phyloP scores from a whole-genome alignment of 805 yeast species.

The Blastobotrys parvus region DNA sequence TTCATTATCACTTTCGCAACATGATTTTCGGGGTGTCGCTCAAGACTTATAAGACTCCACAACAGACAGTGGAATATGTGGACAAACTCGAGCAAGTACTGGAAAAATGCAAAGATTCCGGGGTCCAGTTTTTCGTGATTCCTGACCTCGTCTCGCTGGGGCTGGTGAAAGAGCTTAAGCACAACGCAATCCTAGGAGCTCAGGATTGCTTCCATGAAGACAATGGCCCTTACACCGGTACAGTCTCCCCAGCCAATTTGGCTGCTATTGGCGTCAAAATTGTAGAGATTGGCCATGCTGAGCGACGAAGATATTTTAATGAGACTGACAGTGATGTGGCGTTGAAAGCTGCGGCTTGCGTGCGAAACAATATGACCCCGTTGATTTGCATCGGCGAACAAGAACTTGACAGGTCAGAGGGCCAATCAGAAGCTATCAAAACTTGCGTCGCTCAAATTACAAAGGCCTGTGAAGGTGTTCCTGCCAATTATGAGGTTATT shows the following conservation, averaged over 20 bases:
- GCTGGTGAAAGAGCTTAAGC: neutral
- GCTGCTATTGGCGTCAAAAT: constrained; percentile 18
- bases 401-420: constrained; percentile 4
- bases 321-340: constrained; percentile 22
- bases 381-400: constrained; percentile 23
- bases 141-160: constrained; percentile 21
- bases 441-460: constrained; percentile 14
- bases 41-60: constrained; percentile 21
- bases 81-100: constrained; percentile 10
- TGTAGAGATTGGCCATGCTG: constrained; percentile 27
- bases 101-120: constrained; percentile 5
- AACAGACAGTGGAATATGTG: constrained; percentile 14
- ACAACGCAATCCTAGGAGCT: constrained; percentile 18
- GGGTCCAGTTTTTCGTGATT: constrained; percentile 18
- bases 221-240: constrained; percentile 25
- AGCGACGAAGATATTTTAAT: constrained; percentile 20
- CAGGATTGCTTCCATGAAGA: constrained; percentile 24
- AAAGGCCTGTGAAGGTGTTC: constrained; percentile 9
- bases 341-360: constrained; percentile 18
- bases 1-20: neutral
- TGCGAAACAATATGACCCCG: constrained; percentile 18
- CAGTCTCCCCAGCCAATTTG: constrained; percentile 21
- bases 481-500: constrained; percentile 10
- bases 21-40: constrained; percentile 19
- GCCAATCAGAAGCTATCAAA: constrained; percentile 12